Evolutionary conservation across 2,329 filamentous ascomycete genomes (phyloP), one percentile per base, ranked within the genome.

Genomic region (Eurotiales sp.): DNA sequence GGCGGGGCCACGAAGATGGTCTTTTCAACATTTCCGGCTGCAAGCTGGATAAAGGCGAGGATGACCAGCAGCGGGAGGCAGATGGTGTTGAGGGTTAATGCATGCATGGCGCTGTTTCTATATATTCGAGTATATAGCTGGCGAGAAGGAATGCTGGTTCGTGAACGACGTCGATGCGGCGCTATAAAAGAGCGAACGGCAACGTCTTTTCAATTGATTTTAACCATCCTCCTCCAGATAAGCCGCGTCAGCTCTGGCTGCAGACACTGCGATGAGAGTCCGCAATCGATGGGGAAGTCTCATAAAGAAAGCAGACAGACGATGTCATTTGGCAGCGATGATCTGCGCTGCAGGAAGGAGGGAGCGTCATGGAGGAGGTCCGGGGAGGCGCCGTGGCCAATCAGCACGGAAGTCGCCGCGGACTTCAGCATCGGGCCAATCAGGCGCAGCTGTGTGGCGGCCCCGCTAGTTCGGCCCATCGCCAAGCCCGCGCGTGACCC

Each of bases 21-120:
- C 72, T 99, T 99, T 68, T 97, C 93, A 50, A 87, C 86, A 68
- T 99, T 97, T 67, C 87, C 90, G 19, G 50, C 32, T 5, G 47
- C 55, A 25, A 36, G n/a, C 5, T 23, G 61, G 32, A 23, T 56
- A 8, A 23, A 57, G 30, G 25, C 52, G 54, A 25, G 60, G 43
- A 8, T 40, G 52, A 27, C 27, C 12, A 43, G 36, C 19, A 51
- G 36, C 6, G 49, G 40, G 50, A 60, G 39, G 32, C 41, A 52
- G 12, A 36, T 8, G 17, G 42, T 22, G 14, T n/a, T n/a, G n/a
- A n/a, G n/a, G n/a, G n/a, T 15, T 25, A 42, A 53, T 40, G 47
- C 21, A 27, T n/a, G 22, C 55, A 44, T 46, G 19, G 23, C 37
- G 7, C 43, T 8, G 15, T 47, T 17, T 37, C 11, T n/a, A 8